These are phyloP conservation scores for Huiozyma naganishii DNA, from an alignment of 805 yeast genomes.

Conservation along the genomic window DNA sequence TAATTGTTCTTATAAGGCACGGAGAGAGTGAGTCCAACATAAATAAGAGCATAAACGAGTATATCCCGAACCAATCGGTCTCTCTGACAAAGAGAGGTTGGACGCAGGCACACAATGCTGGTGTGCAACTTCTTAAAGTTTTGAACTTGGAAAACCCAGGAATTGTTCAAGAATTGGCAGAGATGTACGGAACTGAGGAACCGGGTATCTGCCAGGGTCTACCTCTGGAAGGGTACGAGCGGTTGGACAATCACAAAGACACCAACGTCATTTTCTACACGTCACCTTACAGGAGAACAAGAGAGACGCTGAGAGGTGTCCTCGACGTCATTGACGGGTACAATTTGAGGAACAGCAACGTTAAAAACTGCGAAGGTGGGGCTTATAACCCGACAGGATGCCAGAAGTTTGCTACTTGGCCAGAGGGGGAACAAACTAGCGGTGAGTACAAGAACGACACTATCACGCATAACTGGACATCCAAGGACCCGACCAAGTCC, in stretches of 20 bases:
- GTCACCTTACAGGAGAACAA: conserved; percentile 75
- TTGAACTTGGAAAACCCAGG: conserved; percentile 19
- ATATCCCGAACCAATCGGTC: conserved; percentile 71
- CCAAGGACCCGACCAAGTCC: conserved; percentile 11
- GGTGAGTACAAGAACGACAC: conserved; percentile 20
- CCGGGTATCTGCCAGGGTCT: conserved; percentile 7
- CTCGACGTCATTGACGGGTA: conserved; percentile 40
- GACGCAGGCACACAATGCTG: conserved; percentile 51
- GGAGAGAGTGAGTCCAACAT: conserved; percentile 89
- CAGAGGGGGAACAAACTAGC: conserved; percentile 14
- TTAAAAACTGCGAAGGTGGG: conserved; percentile 8
- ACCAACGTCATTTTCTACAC: conserved; percentile 68
- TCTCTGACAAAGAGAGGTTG: conserved; percentile 65
- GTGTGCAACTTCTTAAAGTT: conserved; percentile 33
- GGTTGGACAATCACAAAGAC: conserved; percentile 30
- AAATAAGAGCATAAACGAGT: conserved; percentile 70
- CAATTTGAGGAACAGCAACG: conserved; percentile 19
- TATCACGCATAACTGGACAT: conserved; percentile 5
- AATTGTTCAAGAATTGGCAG: conserved; percentile 11
- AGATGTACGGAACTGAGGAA: conserved; percentile 9
- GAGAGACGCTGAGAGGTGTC: conserved; percentile 72
- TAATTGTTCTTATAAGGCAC: conserved; percentile 75
- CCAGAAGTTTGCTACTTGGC: conserved; percentile 23
- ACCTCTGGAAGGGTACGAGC: conserved; percentile 13
- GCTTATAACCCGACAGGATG: conserved; percentile 20